phyloP scores from a whole-genome alignment of 495 filamentous ascomycete species.

The Xylaria intraflava region DNA sequence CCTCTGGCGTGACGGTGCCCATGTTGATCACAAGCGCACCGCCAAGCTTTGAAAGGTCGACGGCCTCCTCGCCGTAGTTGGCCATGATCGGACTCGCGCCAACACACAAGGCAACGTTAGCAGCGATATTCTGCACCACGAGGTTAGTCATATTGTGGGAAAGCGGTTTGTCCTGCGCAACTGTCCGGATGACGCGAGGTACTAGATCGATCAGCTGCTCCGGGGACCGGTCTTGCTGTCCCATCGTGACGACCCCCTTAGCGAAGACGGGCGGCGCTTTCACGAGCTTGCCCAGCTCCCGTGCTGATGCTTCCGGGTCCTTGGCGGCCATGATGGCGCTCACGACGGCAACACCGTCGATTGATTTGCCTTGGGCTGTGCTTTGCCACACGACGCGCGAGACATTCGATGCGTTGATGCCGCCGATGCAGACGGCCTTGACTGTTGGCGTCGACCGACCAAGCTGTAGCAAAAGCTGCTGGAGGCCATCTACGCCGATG shows the following conservation, averaged over 20 bases:
- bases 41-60: slow-evolving; percentile 61
- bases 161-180: slow-evolving; percentile 60
- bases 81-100: slow-evolving; percentile 95
- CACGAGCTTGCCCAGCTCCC: slow-evolving; percentile 45
- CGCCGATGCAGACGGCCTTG: slow-evolving; percentile 76
- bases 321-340: slow-evolving; percentile 76
- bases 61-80: slow-evolving; percentile 74
- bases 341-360: slow-evolving; percentile 82
- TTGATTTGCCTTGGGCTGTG: slow-evolving; percentile 35
- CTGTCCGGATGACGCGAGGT: slow-evolving; percentile 50
- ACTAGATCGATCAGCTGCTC: slow-evolving; percentile 45
- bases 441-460: slow-evolving; percentile 28
- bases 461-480: slow-evolving; percentile 58
- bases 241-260: slow-evolving; percentile 57
- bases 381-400: slow-evolving; percentile 67
- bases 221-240: slow-evolving; percentile 48
- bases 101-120: slow-evolving; percentile 77
- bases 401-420: slow-evolving; percentile 73
- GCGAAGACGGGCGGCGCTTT: slow-evolving; percentile 46
- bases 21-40: slow-evolving; percentile 84
- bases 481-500: slow-evolving; percentile 73
- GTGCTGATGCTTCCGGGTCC: slow-evolving; percentile 55
- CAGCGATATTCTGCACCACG: slow-evolving; percentile 86
- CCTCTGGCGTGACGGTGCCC: slow-evolving; percentile 76
- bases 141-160: slow-evolving; percentile 97